phyloP scores from a whole-genome alignment of 1,139 yeast species.

The Yamadazyma jaroonii region DNA sequence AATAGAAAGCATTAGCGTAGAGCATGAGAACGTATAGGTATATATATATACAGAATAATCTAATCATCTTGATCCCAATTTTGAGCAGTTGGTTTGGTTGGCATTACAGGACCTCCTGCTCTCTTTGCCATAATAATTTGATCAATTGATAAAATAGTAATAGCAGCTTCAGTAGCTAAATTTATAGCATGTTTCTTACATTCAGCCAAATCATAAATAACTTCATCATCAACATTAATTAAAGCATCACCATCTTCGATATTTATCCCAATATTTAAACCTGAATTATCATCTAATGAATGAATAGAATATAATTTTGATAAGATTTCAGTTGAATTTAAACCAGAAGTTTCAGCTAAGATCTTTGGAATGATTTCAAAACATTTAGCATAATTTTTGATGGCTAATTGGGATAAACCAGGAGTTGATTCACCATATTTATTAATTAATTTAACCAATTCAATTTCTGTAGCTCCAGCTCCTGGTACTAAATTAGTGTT shows the following conservation, averaged over 20 bases:
- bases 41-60: neutral
- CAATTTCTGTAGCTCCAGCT: constrained; percentile 96
- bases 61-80: constrained; percentile 97
- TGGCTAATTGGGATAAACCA: constrained; percentile 88
- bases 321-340: constrained; percentile 83
- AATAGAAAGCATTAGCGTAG: neutral
- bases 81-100: constrained; percentile 73
- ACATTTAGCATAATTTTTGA: constrained; percentile 90
- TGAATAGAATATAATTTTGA: constrained; percentile 90
- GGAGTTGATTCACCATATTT: constrained; percentile 92
- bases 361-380: constrained; percentile 96
- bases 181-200: constrained; percentile 85
- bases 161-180: constrained; percentile 94
- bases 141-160: constrained; percentile 84
- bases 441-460: constrained; percentile 74
- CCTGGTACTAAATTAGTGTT: constrained; percentile 85
- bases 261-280: constrained; percentile 63
- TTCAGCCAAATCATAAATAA: constrained; percentile 75
- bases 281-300: constrained; percentile 32
- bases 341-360: constrained; percentile 91
- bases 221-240: constrained; percentile 64
- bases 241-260: constrained; percentile 70
- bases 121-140: constrained; percentile 93
- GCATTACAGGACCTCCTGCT: constrained; percentile 96
- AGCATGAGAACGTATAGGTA: neutral